A percentile compares a stretch with the other conserved stretches of the same genome.
Evolutionary conservation across 2,329 filamentous ascomycete genomes (phyloP).

Genomic region (Paradendryphiella salina): DNA sequence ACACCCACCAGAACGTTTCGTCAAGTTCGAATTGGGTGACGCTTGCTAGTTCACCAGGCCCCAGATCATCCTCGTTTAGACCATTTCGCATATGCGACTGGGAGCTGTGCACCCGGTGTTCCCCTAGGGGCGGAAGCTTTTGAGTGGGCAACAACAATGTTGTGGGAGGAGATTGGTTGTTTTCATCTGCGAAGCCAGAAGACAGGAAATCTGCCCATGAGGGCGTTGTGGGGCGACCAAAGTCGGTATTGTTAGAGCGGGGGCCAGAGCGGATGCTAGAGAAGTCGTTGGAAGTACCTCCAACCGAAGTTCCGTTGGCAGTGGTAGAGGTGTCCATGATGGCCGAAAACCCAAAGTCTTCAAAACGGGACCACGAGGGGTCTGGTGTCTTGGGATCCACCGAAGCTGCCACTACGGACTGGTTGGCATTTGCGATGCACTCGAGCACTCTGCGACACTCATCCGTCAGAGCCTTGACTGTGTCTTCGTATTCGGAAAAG

Average conservation of each 20-base stretch:
- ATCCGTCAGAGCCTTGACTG: slow-evolving; percentile 83
- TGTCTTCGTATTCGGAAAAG: slow-evolving; percentile 88
- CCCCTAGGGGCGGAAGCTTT: slow-evolving; percentile 85
- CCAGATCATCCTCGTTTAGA: slow-evolving; percentile 70
- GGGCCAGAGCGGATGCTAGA: slow-evolving; percentile 69
- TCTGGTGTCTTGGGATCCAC: slow-evolving; percentile 61
- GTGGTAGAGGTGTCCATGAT: slow-evolving; percentile 66
- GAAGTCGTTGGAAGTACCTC: slow-evolving; percentile 67
- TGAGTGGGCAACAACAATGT: slow-evolving; percentile 85
- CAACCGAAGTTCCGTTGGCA: slow-evolving; percentile 34
- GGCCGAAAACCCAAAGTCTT: slow-evolving; percentile 88
- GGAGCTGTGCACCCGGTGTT: slow-evolving; percentile 74
- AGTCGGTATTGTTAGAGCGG: slow-evolving; percentile 65
- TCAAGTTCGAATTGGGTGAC: slow-evolving; percentile 85
- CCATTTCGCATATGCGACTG: slow-evolving; percentile 71
- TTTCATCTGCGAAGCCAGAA: slow-evolving; percentile 82
- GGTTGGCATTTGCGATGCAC: slow-evolving; percentile 85
- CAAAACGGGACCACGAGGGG: slow-evolving; percentile 94
- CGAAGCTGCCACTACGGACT: slow-evolving; percentile 69
- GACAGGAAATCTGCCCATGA: slow-evolving; percentile 99
- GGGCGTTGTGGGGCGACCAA: slow-evolving; percentile 86
- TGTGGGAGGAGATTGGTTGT: slow-evolving; percentile 63
- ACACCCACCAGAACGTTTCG: slow-evolving; percentile 99
- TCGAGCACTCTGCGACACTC: slow-evolving; percentile 90
- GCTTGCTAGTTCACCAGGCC: slow-evolving; percentile 92